A percentile compares a stretch with the other conserved stretches of the same genome.
phyloP scores from a whole-genome alignment of 495 filamentous ascomycete species.

The Neurospora discreta region DNA sequence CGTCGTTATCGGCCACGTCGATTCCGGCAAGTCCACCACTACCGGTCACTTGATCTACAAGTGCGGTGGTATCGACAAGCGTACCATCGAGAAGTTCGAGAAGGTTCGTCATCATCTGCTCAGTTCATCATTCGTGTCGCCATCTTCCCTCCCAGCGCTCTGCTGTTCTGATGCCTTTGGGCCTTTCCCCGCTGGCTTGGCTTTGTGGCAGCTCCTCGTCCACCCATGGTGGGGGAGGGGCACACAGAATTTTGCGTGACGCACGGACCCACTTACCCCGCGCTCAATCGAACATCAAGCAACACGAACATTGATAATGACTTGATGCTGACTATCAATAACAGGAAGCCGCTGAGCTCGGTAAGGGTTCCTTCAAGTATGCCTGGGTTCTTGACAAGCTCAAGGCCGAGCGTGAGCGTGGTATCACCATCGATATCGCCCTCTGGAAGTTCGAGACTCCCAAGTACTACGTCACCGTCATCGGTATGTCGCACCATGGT shows the following conservation, averaged over 20 bases:
- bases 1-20: constrained; percentile 99
- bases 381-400: constrained; percentile 99
- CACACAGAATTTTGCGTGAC: constrained; percentile 14
- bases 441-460: constrained; percentile 99
- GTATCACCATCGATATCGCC: constrained; percentile 99
- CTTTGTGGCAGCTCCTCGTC: constrained; percentile 16
- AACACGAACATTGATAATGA: neutral
- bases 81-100: constrained; percentile 99
- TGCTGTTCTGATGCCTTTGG: constrained; percentile 6
- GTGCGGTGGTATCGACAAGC: constrained; percentile 99
- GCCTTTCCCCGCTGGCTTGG: constrained; percentile 8
- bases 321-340: constrained; percentile 17
- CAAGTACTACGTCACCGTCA: constrained; percentile 98
- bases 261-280: constrained; percentile 22
- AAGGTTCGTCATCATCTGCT: constrained; percentile 54
- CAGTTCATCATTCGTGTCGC: constrained; percentile 2
- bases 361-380: constrained; percentile 99
- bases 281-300: neutral
- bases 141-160: neutral
- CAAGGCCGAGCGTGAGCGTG: constrained; percentile 99
- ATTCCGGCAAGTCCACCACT: constrained; percentile 99
- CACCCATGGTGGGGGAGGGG: constrained; percentile 25
- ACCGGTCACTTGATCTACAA: constrained; percentile 98
- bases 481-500: constrained; percentile 49
- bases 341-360: constrained; percentile 97